Conservation (phyloP, 2,329 filamentous ascomycete species). For the Trichophyton mentagrophytes region DNA sequence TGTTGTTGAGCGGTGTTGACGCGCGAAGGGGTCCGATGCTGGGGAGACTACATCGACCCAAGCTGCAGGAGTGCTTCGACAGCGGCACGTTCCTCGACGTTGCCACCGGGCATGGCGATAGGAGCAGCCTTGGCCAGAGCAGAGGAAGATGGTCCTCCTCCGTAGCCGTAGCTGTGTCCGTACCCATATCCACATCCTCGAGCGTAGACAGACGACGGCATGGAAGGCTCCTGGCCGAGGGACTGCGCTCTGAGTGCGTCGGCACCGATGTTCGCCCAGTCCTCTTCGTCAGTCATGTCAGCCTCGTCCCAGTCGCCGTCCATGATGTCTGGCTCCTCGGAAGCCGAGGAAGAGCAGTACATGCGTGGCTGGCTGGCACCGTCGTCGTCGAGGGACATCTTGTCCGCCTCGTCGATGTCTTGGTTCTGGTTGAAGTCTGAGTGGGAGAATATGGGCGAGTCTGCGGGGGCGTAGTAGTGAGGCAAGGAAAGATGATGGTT, state of each 20-base stretch:
- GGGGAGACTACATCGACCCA: conserved; percentile 33
- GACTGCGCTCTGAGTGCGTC: conserved; percentile 63
- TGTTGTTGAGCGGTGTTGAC: neutral
- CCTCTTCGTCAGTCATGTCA: conserved; percentile 87
- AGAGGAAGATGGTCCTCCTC: conserved; percentile 27
- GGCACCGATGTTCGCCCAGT: conserved; percentile 83
- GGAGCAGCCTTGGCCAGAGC: conserved; percentile 31
- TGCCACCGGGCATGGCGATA: conserved; percentile 23
- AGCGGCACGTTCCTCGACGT: conserved; percentile 34
- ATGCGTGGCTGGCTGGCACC: conserved; percentile 44
- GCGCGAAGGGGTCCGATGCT: conserved; percentile 5
- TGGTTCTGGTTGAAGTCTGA: conserved; percentile 49
- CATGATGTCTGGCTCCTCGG: conserved; percentile 41
- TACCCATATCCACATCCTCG: conserved; percentile 6
- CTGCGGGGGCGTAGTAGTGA: conserved; percentile 49
- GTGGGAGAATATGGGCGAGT: conserved; percentile 64
- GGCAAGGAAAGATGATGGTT: conserved; percentile 30
- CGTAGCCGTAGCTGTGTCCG: conserved; percentile 18
- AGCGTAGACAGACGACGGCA: neutral
- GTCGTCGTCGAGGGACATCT: conserved; percentile 69
- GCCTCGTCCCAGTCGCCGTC: conserved; percentile 71
- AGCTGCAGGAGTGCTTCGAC: conserved; percentile 38
- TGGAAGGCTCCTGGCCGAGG: conserved; percentile 18
- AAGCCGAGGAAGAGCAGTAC: conserved; percentile 65
- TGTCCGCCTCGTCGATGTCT: conserved; percentile 71